phyloP scores from a whole-genome alignment of 176 grass and related monocot genomes.

The Ananas comosus region DNA sequence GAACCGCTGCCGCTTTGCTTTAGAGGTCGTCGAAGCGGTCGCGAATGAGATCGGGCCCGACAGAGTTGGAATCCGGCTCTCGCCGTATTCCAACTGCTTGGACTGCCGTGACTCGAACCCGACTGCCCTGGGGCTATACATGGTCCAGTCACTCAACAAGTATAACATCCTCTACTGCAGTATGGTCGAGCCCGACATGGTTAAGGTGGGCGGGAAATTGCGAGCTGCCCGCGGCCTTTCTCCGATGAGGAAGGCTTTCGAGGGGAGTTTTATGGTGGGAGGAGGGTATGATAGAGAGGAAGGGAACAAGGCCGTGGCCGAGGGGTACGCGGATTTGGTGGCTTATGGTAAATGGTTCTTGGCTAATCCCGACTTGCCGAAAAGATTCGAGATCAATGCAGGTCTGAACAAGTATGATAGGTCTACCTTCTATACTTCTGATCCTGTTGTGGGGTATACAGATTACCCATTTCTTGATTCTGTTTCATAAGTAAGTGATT shows the following conservation, averaged over 20 bases:
- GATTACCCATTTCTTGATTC: slow-evolving; percentile 32
- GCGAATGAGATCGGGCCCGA: slow-evolving; percentile 61
- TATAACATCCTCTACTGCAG: slow-evolving; percentile 48
- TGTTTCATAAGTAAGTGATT: background rate
- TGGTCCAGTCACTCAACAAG: slow-evolving; percentile 53
- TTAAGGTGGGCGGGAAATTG: slow-evolving; percentile 25
- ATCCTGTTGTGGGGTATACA: slow-evolving; percentile 35
- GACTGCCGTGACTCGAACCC: slow-evolving; percentile 48
- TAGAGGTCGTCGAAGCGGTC: slow-evolving; percentile 55
- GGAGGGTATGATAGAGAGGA: slow-evolving; percentile 40
- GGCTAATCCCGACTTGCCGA: slow-evolving; percentile 39
- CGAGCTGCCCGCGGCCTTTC: slow-evolving; percentile 38
- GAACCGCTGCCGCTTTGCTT: slow-evolving; percentile 58
- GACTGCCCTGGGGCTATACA: slow-evolving; percentile 45
- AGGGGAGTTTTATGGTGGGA: slow-evolving; percentile 27
- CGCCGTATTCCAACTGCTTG: slow-evolving; percentile 44
- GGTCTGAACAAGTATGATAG: slow-evolving; percentile 36
- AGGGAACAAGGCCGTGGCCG: slow-evolving; percentile 27
- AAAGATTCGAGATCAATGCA: slow-evolving; percentile 29
- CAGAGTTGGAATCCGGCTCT: slow-evolving; percentile 65
- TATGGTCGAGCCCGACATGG: slow-evolving; percentile 58
- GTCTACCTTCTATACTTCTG: slow-evolving; percentile 29
- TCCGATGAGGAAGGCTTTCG: slow-evolving; percentile 43
- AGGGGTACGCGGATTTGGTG: slow-evolving; percentile 40
- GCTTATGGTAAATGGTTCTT: slow-evolving; percentile 43